Conservation (phyloP, 345 rosid genomes). For the Euphorbia pulcherrima region DNA sequence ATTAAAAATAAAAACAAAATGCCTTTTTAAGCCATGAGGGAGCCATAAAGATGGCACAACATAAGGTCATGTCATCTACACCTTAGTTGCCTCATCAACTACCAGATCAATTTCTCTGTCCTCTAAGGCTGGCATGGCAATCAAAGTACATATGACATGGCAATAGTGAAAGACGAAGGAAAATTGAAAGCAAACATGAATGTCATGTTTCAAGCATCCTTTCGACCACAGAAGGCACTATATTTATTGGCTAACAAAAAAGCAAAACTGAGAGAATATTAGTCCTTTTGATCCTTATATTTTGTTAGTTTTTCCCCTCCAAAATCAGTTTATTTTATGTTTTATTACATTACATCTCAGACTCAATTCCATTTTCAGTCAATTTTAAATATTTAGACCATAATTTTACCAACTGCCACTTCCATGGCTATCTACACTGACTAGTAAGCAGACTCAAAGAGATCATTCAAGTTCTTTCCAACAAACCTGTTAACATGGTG, state of each 20-base stretch:
- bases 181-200: neutral
- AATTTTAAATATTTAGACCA: neutral
- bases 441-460: constrained; percentile 9
- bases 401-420: neutral
- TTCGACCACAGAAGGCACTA: neutral
- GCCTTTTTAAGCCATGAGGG: neutral
- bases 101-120: neutral
- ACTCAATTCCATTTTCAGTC: neutral
- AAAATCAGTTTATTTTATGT: neutral
- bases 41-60: neutral
- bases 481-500: constrained; percentile 66
- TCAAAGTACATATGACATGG: neutral
- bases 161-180: neutral
- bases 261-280: neutral
- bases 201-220: neutral
- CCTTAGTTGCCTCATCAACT: neutral
- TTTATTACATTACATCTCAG: neutral
- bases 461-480: constrained; percentile 8
- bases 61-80: neutral
- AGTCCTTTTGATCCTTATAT: neutral
- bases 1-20: neutral
- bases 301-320: neutral
- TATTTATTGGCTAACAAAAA: neutral
- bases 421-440: neutral
- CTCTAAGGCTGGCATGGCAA: neutral